Conservation (phyloP, 2,329 filamentous ascomycete species). For the Aspergillus hortae region DNA sequence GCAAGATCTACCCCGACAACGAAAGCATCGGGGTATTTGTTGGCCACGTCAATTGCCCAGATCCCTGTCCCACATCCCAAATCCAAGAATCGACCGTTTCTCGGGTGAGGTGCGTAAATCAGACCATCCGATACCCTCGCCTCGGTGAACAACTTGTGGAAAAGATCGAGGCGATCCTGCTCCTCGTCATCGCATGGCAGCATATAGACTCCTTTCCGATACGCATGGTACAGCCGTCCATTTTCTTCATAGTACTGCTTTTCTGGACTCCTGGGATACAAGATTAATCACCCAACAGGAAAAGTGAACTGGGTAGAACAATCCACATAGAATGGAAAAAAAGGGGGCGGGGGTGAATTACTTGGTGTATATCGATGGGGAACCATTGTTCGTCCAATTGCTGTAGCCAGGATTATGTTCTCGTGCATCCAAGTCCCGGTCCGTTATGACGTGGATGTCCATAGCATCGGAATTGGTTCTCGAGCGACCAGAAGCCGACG, state of each 20-base stretch:
- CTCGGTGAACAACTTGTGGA: conserved; percentile 71
- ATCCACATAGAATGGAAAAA: background rate
- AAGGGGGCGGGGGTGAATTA: conserved; percentile 15
- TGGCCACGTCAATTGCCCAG: conserved; percentile 84
- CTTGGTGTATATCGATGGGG: conserved; percentile 20
- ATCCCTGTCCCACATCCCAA: conserved; percentile 86
- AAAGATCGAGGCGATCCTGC: conserved; percentile 74
- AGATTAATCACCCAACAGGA: background rate
- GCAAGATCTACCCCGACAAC: conserved; percentile 61
- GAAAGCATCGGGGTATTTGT: conserved; percentile 59
- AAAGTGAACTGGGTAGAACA: background rate
- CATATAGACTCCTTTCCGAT: conserved; percentile 66
- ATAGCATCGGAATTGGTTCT: conserved; percentile 35
- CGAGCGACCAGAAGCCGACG: conserved; percentile 23
- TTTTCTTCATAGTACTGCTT: conserved; percentile 57
- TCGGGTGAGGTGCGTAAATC: conserved; percentile 39
- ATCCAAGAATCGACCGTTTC: conserved; percentile 53
- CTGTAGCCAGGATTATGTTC: conserved; percentile 17
- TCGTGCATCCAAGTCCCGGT: conserved; percentile 23
- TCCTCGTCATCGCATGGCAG: conserved; percentile 76
- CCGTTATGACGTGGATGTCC: conserved; percentile 33
- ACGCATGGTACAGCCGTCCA: conserved; percentile 67
- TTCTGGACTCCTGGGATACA: conserved; percentile 26
- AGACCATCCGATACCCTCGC: conserved; percentile 51
- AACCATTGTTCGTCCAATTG: conserved; percentile 29